Base-by-base conservation (phyloP, 2,329 filamentous ascomycete genomes). In the Stachybotrys echinatus region DNA sequence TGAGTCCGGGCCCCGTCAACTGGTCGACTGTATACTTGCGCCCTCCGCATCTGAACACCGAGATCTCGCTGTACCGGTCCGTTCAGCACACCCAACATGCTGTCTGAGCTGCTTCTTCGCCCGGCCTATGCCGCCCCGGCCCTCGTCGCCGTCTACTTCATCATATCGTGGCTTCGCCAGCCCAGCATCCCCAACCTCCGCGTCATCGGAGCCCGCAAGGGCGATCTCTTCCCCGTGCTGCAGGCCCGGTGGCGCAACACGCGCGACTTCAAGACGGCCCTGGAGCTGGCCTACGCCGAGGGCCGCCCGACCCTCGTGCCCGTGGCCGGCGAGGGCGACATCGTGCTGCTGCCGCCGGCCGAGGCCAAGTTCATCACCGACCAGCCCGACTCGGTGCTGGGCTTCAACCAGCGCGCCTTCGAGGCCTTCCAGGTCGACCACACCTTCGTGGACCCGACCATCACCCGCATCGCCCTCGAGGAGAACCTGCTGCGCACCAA, bases 321-420 rank as follows among this genome's bases (percentile, higher is more conserved):
- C 22, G 18, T 46, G 7, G 23, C 27, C 8, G 44, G 44, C 27
- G 18, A 34, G 44, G 27, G 27, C 44, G 23, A 34, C 27, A 19
- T 20, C 17, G 44, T 46, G 23, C 12, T 46, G 12, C 44, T 46
- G n/a, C 44, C 44, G n/a, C 22, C 27, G 6, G 23, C 5, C 10
- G n/a, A 51, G 46, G 20, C 42, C 20, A 18, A 51, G 37, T 39
- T 45, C 21, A 6, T 51, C 46, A n/a, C 46, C 42, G 22, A 51
- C 31, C 42, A 51, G 23, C 50, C 50, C 34, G 34, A 21, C 45
- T 19, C 46, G 34, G 22, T 46, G n/a, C 23, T 46, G 17, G 27
- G 23, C 8, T 20, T 46, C 12, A 23, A 37, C 27, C 23, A 46
- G 37, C n/a, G 18, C 20, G 23, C 44, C 23, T 31, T 46, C 7